Evolutionary conservation across 768 basidiomycete species (phyloP).

Genomic region (Rhodotorula toruloides): DNA sequence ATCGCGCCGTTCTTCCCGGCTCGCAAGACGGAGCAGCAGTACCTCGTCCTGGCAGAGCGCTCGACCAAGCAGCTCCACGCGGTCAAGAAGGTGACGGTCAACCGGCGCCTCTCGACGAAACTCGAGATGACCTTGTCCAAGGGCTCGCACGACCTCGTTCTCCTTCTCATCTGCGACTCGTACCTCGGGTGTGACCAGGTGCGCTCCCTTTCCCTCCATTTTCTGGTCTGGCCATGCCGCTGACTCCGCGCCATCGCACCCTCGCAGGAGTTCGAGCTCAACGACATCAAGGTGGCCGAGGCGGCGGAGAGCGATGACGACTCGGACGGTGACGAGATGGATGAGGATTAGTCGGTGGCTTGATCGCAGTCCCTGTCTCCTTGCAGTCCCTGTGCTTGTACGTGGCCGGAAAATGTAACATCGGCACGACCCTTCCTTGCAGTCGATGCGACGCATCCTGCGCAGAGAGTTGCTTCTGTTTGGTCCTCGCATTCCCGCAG

Average conservation of each 20-base stretch:
- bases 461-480: too few species aligned
- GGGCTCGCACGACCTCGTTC: constrained; percentile 71
- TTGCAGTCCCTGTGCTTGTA: too few species aligned
- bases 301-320: constrained; percentile 14
- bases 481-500: too few species aligned
- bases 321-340: constrained; percentile 18
- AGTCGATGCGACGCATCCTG: too few species aligned
- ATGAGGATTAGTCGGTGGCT: constrained; percentile 2
- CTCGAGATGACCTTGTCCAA: constrained; percentile 84
- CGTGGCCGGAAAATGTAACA: too few species aligned
- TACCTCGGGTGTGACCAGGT: constrained; percentile 91
- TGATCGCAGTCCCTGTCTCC: too few species aligned
- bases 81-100: constrained; percentile 76
- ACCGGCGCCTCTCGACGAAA: constrained; percentile 66
- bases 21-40: constrained; percentile 83
- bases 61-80: constrained; percentile 65
- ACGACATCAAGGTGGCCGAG: constrained; percentile 11
- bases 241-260: background rate
- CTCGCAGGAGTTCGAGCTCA: constrained; percentile 6
- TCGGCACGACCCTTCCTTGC: too few species aligned
- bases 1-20: constrained; percentile 87
- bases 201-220: background rate
- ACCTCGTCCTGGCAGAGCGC: constrained; percentile 74
- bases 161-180: constrained; percentile 89
- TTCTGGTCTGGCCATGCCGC: background rate